phyloP scores from a whole-genome alignment of 495 filamentous ascomycete species.

The Aspergillus diversus region DNA sequence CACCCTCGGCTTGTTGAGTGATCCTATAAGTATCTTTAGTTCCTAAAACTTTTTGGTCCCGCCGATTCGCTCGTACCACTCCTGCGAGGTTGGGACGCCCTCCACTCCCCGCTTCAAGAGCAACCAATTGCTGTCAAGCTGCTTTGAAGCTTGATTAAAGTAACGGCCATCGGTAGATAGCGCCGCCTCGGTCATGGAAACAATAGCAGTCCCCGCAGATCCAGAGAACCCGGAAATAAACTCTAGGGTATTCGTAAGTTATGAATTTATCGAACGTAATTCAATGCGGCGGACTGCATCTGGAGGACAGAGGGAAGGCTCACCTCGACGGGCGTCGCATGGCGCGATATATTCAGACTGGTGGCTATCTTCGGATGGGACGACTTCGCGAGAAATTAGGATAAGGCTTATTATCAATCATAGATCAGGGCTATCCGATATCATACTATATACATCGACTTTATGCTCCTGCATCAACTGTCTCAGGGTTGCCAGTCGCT shows the following conservation, averaged over 20 bases:
- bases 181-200: constrained; percentile 85
- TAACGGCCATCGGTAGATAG: constrained; percentile 96
- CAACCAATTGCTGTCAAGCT: constrained; percentile 90
- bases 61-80: constrained; percentile 66
- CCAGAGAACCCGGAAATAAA: constrained; percentile 95
- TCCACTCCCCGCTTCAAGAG: constrained; percentile 91
- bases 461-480: constrained; percentile 86
- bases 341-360: constrained; percentile 97
- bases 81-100: constrained; percentile 96
- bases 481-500: constrained; percentile 75
- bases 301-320: constrained; percentile 26
- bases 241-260: constrained; percentile 47
- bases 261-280: background rate
- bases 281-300: constrained; percentile 1
- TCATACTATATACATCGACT: constrained; percentile 92
- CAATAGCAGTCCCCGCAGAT: constrained; percentile 89
- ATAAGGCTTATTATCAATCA: constrained; percentile 14
- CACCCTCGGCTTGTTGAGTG: constrained; percentile 78
- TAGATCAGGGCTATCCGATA: constrained; percentile 20
- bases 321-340: constrained; percentile 87
- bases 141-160: constrained; percentile 94
- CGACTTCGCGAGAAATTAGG: constrained; percentile 60
- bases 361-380: constrained; percentile 97
- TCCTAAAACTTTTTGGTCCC: constrained; percentile 6
- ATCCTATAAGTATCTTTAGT: constrained; percentile 53